phyloP scores from a whole-genome alignment of 2,329 filamentous ascomycete genomes.

The Fusarium drepaniforme region DNA sequence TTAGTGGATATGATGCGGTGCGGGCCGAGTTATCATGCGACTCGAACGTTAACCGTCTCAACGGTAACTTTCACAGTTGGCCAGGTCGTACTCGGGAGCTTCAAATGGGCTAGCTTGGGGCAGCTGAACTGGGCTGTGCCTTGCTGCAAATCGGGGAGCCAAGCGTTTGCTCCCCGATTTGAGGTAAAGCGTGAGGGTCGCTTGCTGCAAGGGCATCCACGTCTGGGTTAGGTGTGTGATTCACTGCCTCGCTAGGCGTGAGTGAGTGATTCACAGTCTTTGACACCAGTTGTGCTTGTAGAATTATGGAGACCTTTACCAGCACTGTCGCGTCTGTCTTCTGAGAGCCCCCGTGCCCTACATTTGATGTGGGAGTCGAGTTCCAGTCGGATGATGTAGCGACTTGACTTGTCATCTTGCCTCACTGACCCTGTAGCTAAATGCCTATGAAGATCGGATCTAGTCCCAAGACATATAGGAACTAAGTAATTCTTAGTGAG shows the following conservation, averaged over 20 bases:
- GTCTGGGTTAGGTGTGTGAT: background rate
- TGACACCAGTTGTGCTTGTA: background rate
- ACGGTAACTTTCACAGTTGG: background rate
- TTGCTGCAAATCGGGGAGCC: background rate
- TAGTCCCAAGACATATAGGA: too few relatives aligned
- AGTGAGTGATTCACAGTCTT: background rate
- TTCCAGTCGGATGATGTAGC: background rate
- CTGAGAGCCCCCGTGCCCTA: background rate
- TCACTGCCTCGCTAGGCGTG: background rate
- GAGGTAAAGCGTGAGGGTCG: background rate
- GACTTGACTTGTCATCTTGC: background rate
- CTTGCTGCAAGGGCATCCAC: background rate
- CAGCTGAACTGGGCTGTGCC: background rate
- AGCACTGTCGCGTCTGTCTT: too few relatives aligned
- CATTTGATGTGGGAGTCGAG: background rate
- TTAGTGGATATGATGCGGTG: slow-evolving; percentile 16
- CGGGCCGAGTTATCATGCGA: slow-evolving; percentile 29
- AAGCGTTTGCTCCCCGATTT: background rate
- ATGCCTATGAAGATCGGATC: background rate
- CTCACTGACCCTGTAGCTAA: background rate
- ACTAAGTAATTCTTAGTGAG: too few relatives aligned
- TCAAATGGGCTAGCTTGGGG: background rate
- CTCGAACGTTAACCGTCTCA: slow-evolving; percentile 1
- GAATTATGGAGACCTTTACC: background rate
- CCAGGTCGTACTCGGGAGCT: background rate